Percentiles rank a stretch among this genome's conserved stretches.
Evolutionary conservation across 768 basidiomycete species (phyloP).

Genomic region (Cyclocybe cylindracea): DNA sequence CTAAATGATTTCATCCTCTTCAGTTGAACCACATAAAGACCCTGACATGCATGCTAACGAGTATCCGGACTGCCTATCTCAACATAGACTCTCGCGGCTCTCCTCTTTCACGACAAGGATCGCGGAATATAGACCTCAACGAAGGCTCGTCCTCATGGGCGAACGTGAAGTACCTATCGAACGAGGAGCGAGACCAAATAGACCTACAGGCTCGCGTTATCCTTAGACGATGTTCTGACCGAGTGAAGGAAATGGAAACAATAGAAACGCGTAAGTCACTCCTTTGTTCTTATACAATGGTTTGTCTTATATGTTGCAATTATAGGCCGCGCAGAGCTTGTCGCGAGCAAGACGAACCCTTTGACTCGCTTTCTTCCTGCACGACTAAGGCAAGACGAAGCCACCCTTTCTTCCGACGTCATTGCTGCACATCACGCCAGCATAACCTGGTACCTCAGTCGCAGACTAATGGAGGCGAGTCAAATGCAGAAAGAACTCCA

Average conservation of each 20-base stretch:
- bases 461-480: slow-evolving; percentile 77
- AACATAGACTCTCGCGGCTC: slow-evolving; percentile 64
- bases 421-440: slow-evolving; percentile 92
- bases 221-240: slow-evolving; percentile 80
- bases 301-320: slow-evolving; percentile 12
- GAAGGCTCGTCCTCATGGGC: slow-evolving; percentile 53
- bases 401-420: slow-evolving; percentile 60
- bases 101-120: slow-evolving; percentile 52
- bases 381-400: slow-evolving; percentile 60
- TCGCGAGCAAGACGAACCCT: slow-evolving; percentile 64
- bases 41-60: slow-evolving; percentile 68
- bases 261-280: slow-evolving; percentile 80
- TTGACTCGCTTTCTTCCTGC: slow-evolving; percentile 71
- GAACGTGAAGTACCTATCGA: slow-evolving; percentile 70
- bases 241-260: slow-evolving; percentile 85
- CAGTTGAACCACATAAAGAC: slow-evolving; percentile 76
- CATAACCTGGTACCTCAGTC: slow-evolving; percentile 88
- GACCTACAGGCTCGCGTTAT: slow-evolving; percentile 91
- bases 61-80: slow-evolving; percentile 86
- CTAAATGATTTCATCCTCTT: not conserved
- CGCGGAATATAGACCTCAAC: slow-evolving; percentile 57
- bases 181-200: slow-evolving; percentile 94
- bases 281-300: slow-evolving; percentile 15
- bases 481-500: slow-evolving; percentile 86
- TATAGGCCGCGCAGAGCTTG: slow-evolving; percentile 67